Conservation (phyloP, 2,329 filamentous ascomycete species). For the Clonostachys solani region DNA sequence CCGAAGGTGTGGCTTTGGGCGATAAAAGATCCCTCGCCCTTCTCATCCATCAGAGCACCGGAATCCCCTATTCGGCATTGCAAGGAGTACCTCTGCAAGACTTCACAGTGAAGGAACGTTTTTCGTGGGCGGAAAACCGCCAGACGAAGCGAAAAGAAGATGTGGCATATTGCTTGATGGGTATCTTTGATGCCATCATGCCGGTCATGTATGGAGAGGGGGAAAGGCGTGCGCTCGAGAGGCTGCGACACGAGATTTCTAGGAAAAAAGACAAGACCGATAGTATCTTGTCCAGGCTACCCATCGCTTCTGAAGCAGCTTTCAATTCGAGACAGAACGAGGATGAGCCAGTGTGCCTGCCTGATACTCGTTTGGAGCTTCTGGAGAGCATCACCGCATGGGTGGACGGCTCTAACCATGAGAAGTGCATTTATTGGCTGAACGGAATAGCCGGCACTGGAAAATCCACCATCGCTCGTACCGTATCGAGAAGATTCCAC, state of each 20-base stretch:
- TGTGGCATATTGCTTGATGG: neutral
- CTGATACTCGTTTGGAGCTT: neutral
- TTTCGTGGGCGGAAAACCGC: neutral
- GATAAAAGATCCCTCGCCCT: neutral
- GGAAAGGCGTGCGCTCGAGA: neutral
- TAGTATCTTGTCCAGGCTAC: neutral
- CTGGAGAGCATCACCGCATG: neutral
- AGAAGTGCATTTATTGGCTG: neutral
- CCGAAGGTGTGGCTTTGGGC: neutral
- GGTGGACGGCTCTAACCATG: neutral
- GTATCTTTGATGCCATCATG: neutral
- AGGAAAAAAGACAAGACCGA: neutral
- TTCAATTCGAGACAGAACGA: constrained; percentile 10
- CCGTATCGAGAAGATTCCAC: neutral
- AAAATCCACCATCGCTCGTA: constrained; percentile 1
- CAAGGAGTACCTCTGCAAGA: neutral
- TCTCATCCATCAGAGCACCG: neutral
- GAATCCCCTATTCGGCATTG: neutral
- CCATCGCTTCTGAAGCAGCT: neutral
- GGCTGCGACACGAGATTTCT: neutral
- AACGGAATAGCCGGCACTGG: constrained; percentile 1
- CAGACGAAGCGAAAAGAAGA: neutral
- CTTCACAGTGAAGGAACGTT: neutral
- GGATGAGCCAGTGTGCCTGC: neutral
- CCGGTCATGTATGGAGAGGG: neutral